Evolutionary conservation across 306 rosid genomes (phyloP).

Genomic region (Quercus robur): DNA sequence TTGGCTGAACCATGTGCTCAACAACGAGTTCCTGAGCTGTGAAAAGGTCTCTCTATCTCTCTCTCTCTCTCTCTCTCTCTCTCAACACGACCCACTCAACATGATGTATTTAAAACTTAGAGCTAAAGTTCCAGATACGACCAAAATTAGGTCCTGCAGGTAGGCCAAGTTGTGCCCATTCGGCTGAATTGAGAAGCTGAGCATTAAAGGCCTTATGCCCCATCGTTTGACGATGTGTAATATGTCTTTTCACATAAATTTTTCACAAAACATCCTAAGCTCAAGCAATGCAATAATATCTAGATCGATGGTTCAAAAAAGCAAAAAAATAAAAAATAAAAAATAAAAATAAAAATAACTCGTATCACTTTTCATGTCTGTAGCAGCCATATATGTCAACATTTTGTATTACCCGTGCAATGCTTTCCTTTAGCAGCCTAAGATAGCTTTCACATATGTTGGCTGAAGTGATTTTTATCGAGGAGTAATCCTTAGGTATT

Average conservation of each 20-base stretch:
- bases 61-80: not conserved
- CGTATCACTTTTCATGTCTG: not conserved
- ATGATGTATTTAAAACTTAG: not conserved
- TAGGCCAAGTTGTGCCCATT: conserved; percentile 26
- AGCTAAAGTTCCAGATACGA: conserved; percentile 6
- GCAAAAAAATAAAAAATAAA: not conserved
- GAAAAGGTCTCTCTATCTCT: conserved; percentile 21
- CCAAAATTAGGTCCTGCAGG: conserved; percentile 22
- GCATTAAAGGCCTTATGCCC: conserved; percentile 15
- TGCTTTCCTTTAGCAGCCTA: not conserved
- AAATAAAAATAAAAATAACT: not conserved
- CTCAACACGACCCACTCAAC: no score
- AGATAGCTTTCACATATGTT: not conserved
- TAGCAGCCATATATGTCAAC: not conserved
- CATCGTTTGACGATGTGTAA: conserved; percentile 1
- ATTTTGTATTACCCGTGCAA: not conserved
- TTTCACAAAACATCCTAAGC: not conserved
- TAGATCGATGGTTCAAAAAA: not conserved
- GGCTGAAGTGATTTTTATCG: not conserved
- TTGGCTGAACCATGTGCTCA: conserved; percentile 9
- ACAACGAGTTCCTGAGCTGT: conserved; percentile 17
- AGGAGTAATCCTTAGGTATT: not conserved
- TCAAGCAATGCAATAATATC: not conserved
- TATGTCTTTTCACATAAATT: not conserved
- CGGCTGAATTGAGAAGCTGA: conserved; percentile 1